Base-by-base conservation (phyloP, 2,329 filamentous ascomycete genomes). In the Didymella sp. region DNA sequence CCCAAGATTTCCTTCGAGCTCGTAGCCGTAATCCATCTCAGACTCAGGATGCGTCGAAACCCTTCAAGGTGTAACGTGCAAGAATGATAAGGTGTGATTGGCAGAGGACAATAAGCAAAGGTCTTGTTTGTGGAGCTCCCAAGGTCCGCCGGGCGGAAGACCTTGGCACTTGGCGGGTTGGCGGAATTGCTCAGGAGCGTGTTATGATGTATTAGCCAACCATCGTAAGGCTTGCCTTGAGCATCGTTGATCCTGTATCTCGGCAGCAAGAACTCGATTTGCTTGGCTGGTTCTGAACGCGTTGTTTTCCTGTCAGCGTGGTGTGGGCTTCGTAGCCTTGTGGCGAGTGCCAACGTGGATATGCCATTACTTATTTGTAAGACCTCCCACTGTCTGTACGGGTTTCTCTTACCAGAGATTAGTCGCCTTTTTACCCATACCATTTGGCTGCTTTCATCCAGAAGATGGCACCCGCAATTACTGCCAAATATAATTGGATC, bases 401-500 rank as follows among this genome's bases (percentile, higher is more conserved):
- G 17, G 15, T 46, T 31, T 53, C 15, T 17, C 42, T 33, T 25
- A 46, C 27, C 51, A 56, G 50, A 43, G n/a, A 52, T 35, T 37
- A 22, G 12, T 33, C 9, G 38, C 4, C 33, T 33, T 33, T 17
- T 27, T 22, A 3, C 42, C 27, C 42, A 54, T 43, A 17, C 28
- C 44, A 37, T 40, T 42, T 28, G 31, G 38, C 33, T 24, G 31
- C 13, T 28, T 19, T 6, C 15, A 21, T 15, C 56, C 58, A n/a
- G 9, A 60, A 54, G 19, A 68, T 68, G 66, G 45, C 63, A 38
- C 56, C 66, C 49, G 44, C 64, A 30, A 55, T 61, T 19, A 71
- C 68, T 30, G 68, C 63, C 21, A 66, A 65, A 50, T 78, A 77
- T 55, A 73, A 77, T 51, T 78, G 76, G 75, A 77, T 78, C 48